Conservation (phyloP, 2,329 filamentous ascomycete species). For the Trichothecium roseum region DNA sequence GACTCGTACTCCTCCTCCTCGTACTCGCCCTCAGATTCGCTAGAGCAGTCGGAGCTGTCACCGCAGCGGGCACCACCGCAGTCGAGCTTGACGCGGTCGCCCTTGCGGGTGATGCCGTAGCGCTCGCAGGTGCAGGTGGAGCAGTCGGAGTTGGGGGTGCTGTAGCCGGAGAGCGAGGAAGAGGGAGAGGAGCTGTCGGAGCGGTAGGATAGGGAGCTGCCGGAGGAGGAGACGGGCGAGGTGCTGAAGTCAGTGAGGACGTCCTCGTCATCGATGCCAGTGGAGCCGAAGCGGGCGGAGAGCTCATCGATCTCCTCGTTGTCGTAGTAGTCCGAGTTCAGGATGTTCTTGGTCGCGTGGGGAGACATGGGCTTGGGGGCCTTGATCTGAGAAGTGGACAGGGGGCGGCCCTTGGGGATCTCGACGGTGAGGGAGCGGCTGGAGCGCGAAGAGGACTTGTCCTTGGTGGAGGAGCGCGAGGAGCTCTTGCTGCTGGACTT, state of each 20-base stretch:
- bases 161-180: constrained; percentile 67
- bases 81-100: constrained; percentile 91
- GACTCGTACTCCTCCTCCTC: constrained; percentile 29
- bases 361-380: constrained; percentile 84
- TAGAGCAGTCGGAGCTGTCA: constrained; percentile 59
- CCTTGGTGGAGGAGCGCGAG: constrained; percentile 3
- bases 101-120: constrained; percentile 90
- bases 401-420: constrained; percentile 78
- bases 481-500: constrained; percentile 16
- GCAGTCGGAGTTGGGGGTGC: constrained; percentile 66
- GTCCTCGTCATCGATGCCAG: constrained; percentile 48
- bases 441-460: constrained; percentile 22
- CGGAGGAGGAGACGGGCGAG: constrained; percentile 55
- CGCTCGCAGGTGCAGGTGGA: constrained; percentile 85
- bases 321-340: constrained; percentile 68
- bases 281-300: constrained; percentile 59
- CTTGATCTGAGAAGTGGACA: constrained; percentile 82
- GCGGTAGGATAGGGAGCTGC: constrained; percentile 61
- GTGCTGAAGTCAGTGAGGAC: constrained; percentile 42
- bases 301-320: constrained; percentile 69
- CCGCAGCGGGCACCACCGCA: constrained; percentile 84
- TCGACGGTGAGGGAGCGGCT: constrained; percentile 48
- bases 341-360: constrained; percentile 77
- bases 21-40: constrained; percentile 47
- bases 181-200: constrained; percentile 66